phyloP scores from a whole-genome alignment of 1,284 basidiomycete species.

The Apiotrichum sp. region DNA sequence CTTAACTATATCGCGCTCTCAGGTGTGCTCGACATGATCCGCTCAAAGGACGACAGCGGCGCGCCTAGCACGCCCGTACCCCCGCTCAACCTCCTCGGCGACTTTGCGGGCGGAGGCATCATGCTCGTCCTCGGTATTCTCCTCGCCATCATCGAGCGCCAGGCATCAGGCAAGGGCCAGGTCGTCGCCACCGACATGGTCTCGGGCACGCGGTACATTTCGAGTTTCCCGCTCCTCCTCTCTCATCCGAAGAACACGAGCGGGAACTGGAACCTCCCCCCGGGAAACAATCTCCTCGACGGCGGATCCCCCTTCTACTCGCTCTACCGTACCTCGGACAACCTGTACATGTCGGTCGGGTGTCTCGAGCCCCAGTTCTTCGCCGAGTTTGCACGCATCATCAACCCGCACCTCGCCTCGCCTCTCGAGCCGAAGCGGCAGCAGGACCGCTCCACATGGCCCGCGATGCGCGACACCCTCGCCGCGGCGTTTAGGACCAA shows the following conservation, averaged over 20 bases:
- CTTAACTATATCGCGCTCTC: conserved; percentile 19
- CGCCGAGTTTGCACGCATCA: conserved; percentile 6
- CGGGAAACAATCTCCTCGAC: conserved; percentile 15
- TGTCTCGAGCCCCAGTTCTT: conserved; percentile 21
- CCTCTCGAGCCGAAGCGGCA: conserved; percentile 1
- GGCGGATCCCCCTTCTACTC: conserved; percentile 16
- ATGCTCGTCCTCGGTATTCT: conserved; percentile 17
- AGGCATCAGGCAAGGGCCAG: conserved; percentile 13
- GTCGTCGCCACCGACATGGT: conserved; percentile 19
- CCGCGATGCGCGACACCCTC: conserved; percentile 3
- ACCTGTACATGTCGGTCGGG: conserved; percentile 11
- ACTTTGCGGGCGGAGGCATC: conserved; percentile 19
- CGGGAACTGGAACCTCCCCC: background rate
- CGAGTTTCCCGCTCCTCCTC: conserved; percentile 9
- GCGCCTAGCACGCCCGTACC: conserved; percentile 2
- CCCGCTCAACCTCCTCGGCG: conserved; percentile 17
- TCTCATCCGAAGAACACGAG: background rate
- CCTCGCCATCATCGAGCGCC: conserved; percentile 12
- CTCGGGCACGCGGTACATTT: conserved; percentile 11
- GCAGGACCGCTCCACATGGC: conserved; percentile 7
- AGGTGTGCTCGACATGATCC: conserved; percentile 14
- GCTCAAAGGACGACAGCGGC: conserved; percentile 3
- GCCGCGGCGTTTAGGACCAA: conserved; percentile 7
- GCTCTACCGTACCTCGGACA: conserved; percentile 10
- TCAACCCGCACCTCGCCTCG: background rate